phyloP scores from a whole-genome alignment of 257 asterid species.

The Pogostemon cablin region DNA sequence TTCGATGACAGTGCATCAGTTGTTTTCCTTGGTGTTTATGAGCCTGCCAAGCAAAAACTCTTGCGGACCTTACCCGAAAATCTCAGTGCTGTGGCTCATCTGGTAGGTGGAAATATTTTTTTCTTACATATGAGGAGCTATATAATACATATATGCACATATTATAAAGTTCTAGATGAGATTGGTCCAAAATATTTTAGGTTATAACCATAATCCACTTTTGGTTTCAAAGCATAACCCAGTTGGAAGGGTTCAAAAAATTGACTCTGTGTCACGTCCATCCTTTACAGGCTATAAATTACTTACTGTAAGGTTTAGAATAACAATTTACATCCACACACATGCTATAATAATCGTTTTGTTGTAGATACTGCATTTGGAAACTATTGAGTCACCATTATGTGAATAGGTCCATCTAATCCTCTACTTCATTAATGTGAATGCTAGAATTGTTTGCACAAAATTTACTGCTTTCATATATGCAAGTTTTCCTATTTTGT shows the following conservation, averaged over 20 bases:
- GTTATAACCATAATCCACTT: neutral
- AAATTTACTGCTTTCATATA: no score
- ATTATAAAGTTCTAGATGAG: neutral
- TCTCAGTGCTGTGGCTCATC: slow-evolving; percentile 90
- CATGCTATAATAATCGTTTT: neutral
- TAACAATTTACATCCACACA: neutral
- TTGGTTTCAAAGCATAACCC: slow-evolving; percentile 6
- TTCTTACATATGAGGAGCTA: neutral
- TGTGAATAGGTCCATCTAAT: neutral
- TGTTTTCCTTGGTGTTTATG: slow-evolving; percentile 93
- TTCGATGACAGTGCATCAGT: slow-evolving; percentile 85
- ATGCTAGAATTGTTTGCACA: no score
- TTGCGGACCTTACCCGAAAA: slow-evolving; percentile 79
- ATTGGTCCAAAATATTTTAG: neutral
- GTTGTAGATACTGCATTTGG: neutral
- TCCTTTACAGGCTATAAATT: no score
- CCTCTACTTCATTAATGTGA: no score
- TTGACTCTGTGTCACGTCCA: neutral
- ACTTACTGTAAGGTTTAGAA: neutral
- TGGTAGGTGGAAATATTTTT: slow-evolving; percentile 56
- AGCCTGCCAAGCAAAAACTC: slow-evolving; percentile 87
- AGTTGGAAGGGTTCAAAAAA: neutral
- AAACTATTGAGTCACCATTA: neutral
- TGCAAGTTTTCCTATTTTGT: no score
- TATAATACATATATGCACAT: neutral